Base-by-base conservation (phyloP, 2,329 filamentous ascomycete species). In the Pezicula neosporulosa region DNA sequence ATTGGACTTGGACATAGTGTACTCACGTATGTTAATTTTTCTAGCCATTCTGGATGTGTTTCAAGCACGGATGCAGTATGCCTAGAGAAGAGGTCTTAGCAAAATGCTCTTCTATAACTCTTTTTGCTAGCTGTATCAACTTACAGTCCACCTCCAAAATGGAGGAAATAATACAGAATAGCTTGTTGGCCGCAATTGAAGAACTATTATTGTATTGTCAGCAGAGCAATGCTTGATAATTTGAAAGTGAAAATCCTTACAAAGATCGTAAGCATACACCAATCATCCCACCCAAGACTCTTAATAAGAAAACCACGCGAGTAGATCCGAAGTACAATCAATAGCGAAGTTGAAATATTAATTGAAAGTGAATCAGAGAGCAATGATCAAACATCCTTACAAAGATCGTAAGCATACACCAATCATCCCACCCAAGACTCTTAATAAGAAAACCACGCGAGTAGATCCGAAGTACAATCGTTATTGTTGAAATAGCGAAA, bases 241-340 rank as follows among this genome's bases (percentile, higher is more conserved):
- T 30, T 24, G 1, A 15, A 16, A 39, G 15, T 15, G 24, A 39
- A 39, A 18, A 9, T 19, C 16, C 47, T 8, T 50, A 56, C 54
- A 19, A 53, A 37, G 15, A 54, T 52, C 2, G 49, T 8, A 13
- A 35, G 37, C 54, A 56, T 56, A 19, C 49, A 52, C 54, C 54
- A 56, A 39, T 56, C 54, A 54, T 56, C 54, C 51, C 44, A 52
- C 2, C 54, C 54, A 35, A 56, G 49, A 36, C 30, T 49, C 38
- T 48, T 54, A 21, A 52, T 28, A 3, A 54, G 18, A 33, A 50
- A 52, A 8, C 30, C 49, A 12, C 54, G 37, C 2, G 51, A 47
- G 16, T 54, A 56, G 4, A 56, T 45, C 9, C 54, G 51, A 21
- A 56, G 45, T 15, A 49, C 24, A 16, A 53, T 51, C 12, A 8